These are phyloP conservation scores for Platanus orientalis DNA, from an alignment of 164 flowering plant species.

Conservation along the genomic window DNA sequence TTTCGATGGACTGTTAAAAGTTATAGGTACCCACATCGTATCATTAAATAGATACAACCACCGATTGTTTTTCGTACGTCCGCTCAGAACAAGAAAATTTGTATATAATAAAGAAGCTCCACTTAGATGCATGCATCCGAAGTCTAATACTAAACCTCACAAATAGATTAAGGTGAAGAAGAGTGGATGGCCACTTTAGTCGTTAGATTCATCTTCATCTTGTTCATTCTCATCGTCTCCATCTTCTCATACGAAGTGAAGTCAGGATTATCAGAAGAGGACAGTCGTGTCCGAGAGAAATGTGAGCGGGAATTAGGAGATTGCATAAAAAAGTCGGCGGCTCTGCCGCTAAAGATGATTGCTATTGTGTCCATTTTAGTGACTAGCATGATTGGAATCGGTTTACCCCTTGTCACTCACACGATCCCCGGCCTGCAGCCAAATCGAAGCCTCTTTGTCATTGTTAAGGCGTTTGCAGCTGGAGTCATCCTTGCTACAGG, in stretches of 20 bases:
- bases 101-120: no score
- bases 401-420: conserved; percentile 18
- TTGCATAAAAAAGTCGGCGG: no score
- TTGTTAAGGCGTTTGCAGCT: conserved; percentile 29
- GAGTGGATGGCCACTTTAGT: conserved; percentile 3
- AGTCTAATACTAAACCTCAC: no score
- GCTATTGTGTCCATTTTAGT: conserved; percentile 23
- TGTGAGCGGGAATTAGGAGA: no score
- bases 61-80: no score
- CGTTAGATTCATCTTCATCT: background rate
- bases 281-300: no score
- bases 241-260: conserved; percentile 2
- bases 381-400: conserved; percentile 24
- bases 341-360: conserved; percentile 20
- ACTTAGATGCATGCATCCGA: no score
- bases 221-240: conserved; percentile 4
- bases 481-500: conserved; percentile 33
- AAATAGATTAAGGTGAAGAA: no score
- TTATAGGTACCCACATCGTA: no score
- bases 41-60: no score
- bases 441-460: conserved; percentile 16
- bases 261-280: background rate
- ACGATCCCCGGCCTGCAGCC: conserved; percentile 20
- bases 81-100: no score
- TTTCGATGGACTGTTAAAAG: no score